These are phyloP conservation scores for Quercus suber DNA, from an alignment of 306 rosid species.

Conservation along the genomic window DNA sequence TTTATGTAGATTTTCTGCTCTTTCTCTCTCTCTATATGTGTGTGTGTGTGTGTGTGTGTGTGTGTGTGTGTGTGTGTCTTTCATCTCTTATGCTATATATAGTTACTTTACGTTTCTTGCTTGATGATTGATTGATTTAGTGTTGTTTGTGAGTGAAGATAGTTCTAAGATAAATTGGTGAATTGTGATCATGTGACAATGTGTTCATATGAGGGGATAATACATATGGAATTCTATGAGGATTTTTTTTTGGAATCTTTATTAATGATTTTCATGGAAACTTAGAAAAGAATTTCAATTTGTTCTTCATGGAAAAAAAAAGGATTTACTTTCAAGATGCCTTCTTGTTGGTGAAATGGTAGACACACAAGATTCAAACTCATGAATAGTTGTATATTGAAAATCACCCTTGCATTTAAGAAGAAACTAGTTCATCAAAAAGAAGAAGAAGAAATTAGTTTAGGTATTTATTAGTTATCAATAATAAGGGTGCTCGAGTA, in stretches of 20 bases:
- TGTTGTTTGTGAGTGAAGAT: neutral
- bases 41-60: too few species aligned
- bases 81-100: too few species aligned
- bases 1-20: too few species aligned
- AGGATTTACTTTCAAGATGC: neutral
- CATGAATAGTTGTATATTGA: neutral
- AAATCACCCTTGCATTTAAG: too few species aligned
- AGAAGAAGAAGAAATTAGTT: too few species aligned
- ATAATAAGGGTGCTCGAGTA: too few species aligned
- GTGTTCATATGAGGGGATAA: neutral
- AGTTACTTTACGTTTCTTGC: neutral
- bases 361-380: neutral
- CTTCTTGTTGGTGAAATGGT: neutral
- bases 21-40: too few species aligned
- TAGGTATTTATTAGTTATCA: too few species aligned
- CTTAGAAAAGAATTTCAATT: neutral
- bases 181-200: neutral
- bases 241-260: neutral
- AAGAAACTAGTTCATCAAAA: too few species aligned
- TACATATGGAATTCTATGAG: neutral
- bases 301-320: neutral
- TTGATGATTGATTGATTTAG: neutral
- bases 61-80: too few species aligned
- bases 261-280: neutral
- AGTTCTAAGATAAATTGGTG: neutral